Conservation (phyloP, 306 rosid genomes). For the Medicago arabica region DNA sequence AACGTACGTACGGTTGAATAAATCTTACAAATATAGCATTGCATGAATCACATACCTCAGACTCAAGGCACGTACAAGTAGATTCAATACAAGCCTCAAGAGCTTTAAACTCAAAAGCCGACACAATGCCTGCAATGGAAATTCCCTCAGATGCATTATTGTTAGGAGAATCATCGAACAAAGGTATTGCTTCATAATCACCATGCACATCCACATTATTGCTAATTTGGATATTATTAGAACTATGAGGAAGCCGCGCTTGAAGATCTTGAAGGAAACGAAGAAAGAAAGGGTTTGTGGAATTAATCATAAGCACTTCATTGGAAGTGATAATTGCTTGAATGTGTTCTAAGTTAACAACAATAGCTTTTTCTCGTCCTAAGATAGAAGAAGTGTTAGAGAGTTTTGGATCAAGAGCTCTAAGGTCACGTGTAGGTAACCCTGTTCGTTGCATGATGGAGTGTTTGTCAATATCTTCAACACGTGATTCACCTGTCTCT, state of each 20-base stretch:
- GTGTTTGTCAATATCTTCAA: slow-evolving; percentile 62
- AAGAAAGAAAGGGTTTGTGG: slow-evolving; percentile 57
- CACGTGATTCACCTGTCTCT: slow-evolving; percentile 25
- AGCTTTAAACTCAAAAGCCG: slow-evolving; percentile 67
- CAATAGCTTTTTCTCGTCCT: slow-evolving; percentile 76
- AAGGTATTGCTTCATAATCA: neutral
- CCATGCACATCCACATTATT: neutral
- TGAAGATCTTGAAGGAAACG: slow-evolving; percentile 71
- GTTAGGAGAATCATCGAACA: neutral
- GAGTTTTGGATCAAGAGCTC: slow-evolving; percentile 68
- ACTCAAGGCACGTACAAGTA: neutral
- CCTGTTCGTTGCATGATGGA: slow-evolving; percentile 78
- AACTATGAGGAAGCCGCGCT: slow-evolving; percentile 33
- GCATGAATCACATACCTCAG: neutral
- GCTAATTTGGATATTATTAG: neutral
- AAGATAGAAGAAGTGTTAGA: slow-evolving; percentile 76
- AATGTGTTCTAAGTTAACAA: slow-evolving; percentile 77
- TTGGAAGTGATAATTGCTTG: slow-evolving; percentile 70
- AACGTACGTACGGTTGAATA: no score
- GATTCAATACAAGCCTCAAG: neutral
- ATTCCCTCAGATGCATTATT: neutral
- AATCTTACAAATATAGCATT: no score
- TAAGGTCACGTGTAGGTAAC: slow-evolving; percentile 77
- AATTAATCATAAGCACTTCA: slow-evolving; percentile 63
- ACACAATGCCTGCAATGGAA: neutral